A percentile compares a stretch with the other conserved stretches of the same genome.
Evolutionary conservation across 495 filamentous ascomycete genomes (phyloP).

Genomic region (Xylaria castorea): DNA sequence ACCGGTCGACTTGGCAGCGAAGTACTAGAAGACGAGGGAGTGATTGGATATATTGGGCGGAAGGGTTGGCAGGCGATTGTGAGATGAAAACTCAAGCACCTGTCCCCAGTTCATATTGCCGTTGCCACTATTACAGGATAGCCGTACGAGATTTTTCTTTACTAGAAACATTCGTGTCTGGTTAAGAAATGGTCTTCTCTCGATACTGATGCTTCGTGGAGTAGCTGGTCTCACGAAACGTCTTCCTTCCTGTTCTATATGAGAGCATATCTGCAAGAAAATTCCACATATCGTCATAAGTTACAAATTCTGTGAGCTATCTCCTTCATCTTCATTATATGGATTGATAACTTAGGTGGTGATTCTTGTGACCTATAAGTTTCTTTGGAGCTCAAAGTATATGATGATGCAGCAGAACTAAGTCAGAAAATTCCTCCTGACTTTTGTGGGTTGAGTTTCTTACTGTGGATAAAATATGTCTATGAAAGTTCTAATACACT

Average conservation of each 20-base stretch:
- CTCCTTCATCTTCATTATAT: background rate
- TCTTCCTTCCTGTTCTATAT: background rate
- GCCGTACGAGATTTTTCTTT: background rate
- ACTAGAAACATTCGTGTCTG: background rate
- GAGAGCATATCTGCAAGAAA: background rate
- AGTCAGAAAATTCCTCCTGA: background rate
- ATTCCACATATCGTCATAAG: background rate
- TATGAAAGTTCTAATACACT: background rate
- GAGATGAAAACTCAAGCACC: slow-evolving; percentile 42
- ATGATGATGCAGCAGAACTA: background rate
- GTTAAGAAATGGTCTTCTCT: background rate
- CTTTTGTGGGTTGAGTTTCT: background rate
- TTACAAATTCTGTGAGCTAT: background rate
- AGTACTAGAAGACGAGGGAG: slow-evolving; percentile 64
- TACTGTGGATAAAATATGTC: background rate
- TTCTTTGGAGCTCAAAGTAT: background rate
- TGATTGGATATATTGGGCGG: slow-evolving; percentile 59
- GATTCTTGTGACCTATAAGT: background rate
- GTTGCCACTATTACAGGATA: background rate
- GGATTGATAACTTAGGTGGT: background rate
- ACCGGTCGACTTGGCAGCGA: slow-evolving; percentile 64
- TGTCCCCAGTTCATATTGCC: background rate
- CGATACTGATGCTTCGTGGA: background rate
- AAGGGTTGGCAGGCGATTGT: slow-evolving; percentile 64
- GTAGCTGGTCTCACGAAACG: background rate